Conservation (phyloP, 2,329 filamentous ascomycete species). For the Hansfordia pulvinata region DNA sequence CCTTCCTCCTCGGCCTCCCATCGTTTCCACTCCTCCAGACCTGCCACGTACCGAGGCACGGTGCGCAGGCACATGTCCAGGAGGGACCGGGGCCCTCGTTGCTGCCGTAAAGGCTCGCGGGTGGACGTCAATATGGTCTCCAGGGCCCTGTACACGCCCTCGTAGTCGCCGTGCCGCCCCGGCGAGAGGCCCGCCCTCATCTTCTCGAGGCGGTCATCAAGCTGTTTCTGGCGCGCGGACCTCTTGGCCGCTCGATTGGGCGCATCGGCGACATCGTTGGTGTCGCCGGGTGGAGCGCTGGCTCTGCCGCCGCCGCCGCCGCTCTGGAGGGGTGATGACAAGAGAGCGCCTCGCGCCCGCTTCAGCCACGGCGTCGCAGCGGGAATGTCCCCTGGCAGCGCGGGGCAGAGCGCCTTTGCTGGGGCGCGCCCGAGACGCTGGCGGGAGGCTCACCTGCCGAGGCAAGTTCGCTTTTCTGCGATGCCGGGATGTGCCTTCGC, state of each 20-base stretch:
- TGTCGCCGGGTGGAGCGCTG: too few species aligned
- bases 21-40: conserved; percentile 27
- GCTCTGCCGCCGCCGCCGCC: too few species aligned
- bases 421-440: too few species aligned
- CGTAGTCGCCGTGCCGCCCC: conserved; percentile 22
- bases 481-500: conserved; percentile 5
- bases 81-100: conserved; percentile 24
- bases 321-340: too few species aligned
- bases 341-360: conserved; percentile 13
- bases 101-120: conserved; percentile 4
- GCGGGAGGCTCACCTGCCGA: too few species aligned
- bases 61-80: conserved; percentile 33
- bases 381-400: conserved; percentile 12
- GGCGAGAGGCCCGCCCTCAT: conserved; percentile 17
- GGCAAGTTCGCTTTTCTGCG: too few species aligned
- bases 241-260: too few species aligned
- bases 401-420: too few species aligned
- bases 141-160: conserved; percentile 29
- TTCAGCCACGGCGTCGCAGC: conserved; percentile 14
- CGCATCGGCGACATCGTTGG: too few species aligned
- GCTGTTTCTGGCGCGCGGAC: too few species aligned
- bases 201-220: conserved; percentile 19
- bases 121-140: conserved; percentile 30
- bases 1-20: conserved; percentile 23
- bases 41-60: conserved; percentile 30